These are phyloP conservation scores for Sporothrix inflata DNA, from an alignment of 2,329 filamentous ascomycete genomes.

Conservation along the genomic window DNA sequence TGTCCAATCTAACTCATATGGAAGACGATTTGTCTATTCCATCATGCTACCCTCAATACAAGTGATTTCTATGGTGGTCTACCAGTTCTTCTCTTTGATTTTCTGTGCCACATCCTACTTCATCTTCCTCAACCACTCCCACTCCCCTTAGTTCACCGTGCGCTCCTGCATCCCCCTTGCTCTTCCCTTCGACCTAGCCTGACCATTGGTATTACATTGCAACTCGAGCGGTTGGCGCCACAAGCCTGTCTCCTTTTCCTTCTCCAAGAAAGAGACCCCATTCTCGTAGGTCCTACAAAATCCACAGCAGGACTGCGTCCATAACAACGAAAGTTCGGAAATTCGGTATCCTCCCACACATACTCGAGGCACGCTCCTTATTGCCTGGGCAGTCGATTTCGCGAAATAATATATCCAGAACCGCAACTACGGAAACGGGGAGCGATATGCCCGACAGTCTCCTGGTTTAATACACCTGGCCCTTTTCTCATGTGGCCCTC, in stretches of 20 bases:
- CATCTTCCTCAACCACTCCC: neutral
- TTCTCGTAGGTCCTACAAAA: neutral
- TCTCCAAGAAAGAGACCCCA: neutral
- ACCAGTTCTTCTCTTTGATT: neutral
- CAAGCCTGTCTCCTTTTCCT: neutral
- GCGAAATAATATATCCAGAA: conserved; percentile 13
- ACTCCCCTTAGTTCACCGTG: neutral
- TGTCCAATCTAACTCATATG: neutral
- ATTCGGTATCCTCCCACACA: conserved; percentile 16
- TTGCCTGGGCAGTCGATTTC: neutral
- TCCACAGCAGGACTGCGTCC: neutral
- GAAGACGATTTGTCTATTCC: neutral
- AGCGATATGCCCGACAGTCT: neutral
- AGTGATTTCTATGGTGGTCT: neutral
- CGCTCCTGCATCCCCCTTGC: neutral
- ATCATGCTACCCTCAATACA: neutral
- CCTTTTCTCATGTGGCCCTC: neutral
- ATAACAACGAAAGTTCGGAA: neutral
- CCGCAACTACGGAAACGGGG: conserved; percentile 12
- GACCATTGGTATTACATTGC: neutral
- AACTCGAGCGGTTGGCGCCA: neutral
- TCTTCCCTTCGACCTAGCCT: neutral
- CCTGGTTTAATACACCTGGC: neutral
- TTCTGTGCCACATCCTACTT: neutral
- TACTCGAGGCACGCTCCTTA: neutral